Conservation (phyloP, 805 yeast species). For the Jamesozyma hellenica region DNA sequence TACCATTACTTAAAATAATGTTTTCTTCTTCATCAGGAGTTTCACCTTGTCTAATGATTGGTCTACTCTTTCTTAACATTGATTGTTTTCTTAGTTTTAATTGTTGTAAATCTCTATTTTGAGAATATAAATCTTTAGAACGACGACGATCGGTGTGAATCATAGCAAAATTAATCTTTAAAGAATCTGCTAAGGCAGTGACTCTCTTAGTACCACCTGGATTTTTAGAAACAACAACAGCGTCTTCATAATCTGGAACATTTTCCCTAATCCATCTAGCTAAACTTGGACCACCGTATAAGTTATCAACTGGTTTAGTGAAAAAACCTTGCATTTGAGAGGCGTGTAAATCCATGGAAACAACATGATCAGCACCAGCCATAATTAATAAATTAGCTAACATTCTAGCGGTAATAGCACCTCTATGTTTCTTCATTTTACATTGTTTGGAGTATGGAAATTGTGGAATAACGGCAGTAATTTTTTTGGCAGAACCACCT, state of each 20-base stretch:
- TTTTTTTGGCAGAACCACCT: conserved; percentile 96
- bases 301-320: conserved; percentile 91
- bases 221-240: conserved; percentile 96
- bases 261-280: conserved; percentile 94
- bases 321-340: conserved; percentile 99
- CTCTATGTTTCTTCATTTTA: conserved; percentile 97
- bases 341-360: conserved; percentile 92
- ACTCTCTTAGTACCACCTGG: conserved; percentile 99
- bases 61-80: conserved; percentile 37
- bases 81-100: conserved; percentile 38
- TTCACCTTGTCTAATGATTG: conserved; percentile 34
- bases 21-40: conserved; percentile 51
- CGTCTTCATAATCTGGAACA: conserved; percentile 71
- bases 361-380: conserved; percentile 99
- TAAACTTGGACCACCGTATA: conserved; percentile 91
- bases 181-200: conserved; percentile 92
- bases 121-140: conserved; percentile 50
- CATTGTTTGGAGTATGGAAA: conserved; percentile 96
- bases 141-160: conserved; percentile 96
- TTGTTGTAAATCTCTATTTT: conserved; percentile 30
- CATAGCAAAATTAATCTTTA: conserved; percentile 96
- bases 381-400: conserved; percentile 86
- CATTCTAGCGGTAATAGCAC: conserved; percentile 98
- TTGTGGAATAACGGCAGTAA: conserved; percentile 92
- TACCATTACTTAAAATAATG: conserved; percentile 61